Evolutionary conservation across 768 basidiomycete species (phyloP).

Genomic region (Lactarius psammicola): DNA sequence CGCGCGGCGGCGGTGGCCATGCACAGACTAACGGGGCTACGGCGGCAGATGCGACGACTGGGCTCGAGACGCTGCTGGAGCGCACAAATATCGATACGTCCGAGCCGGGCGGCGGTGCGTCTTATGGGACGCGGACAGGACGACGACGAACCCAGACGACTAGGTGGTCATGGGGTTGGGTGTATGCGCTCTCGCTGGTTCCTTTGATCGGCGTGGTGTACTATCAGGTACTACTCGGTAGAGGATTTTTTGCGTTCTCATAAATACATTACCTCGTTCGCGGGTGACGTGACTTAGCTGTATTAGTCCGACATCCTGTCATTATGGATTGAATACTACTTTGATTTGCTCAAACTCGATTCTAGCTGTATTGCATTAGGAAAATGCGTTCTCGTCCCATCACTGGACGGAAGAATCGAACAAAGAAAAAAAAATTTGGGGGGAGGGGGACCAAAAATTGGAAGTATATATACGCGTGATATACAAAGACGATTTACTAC

Average conservation of each 20-base stretch:
- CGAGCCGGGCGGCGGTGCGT: not conserved
- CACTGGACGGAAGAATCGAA: not conserved
- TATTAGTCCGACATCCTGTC: not conserved
- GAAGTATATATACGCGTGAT: constrained; percentile 11
- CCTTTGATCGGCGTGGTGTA: constrained; percentile 17
- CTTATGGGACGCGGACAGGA: not conserved
- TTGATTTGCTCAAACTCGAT: not conserved
- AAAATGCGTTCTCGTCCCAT: not conserved
- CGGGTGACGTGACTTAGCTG: not conserved
- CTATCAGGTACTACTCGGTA: constrained; percentile 11
- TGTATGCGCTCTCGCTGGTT: constrained; percentile 13
- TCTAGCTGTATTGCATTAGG: not conserved
- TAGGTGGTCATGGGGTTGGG: constrained; percentile 22
- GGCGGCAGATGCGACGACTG: constrained; percentile 18
- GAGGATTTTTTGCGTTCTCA: not conserved
- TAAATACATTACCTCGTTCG: not conserved
- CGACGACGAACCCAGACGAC: not conserved
- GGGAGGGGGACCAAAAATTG: not conserved
- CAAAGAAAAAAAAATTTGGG: not conserved
- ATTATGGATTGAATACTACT: constrained; percentile 2
- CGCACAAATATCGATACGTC: constrained; percentile 23
- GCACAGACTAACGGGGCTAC: not conserved
- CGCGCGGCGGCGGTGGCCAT: not conserved
- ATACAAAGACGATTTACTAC: constrained; percentile 14
- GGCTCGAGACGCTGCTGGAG: constrained; percentile 26